Percentiles rank a stretch among this genome's conserved stretches.
These are phyloP conservation scores for Leucogyrophana mollusca DNA, from an alignment of 768 basidiomycete species.

Conservation along the genomic window DNA sequence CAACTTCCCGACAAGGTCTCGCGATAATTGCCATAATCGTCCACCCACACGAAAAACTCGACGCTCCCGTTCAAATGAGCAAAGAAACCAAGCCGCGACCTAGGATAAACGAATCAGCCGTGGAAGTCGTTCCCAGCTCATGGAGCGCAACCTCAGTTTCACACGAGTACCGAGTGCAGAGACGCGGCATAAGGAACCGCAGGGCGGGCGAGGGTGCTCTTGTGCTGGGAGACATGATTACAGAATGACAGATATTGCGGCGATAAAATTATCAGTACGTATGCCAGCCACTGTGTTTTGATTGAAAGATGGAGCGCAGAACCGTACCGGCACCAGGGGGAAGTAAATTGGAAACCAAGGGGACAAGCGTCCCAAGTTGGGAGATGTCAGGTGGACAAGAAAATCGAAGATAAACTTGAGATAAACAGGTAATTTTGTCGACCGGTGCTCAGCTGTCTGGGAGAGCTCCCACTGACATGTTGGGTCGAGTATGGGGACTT, in stretches of 20 bases:
- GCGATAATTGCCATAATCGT: constrained; percentile 8
- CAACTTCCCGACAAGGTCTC: constrained; percentile 4
- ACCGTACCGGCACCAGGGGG: constrained; percentile 14
- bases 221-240: too few relatives aligned
- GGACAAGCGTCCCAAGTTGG: constrained; percentile 15
- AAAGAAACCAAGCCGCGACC: constrained; percentile 6
- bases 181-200: not conserved
- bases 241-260: too few relatives aligned
- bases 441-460: not conserved
- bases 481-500: constrained; percentile 3
- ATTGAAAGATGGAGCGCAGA: not conserved
- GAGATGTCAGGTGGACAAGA: constrained; percentile 9
- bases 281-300: too few relatives aligned
- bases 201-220: not conserved
- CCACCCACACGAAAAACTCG: constrained; percentile 5
- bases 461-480: constrained; percentile 12
- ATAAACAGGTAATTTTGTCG: not conserved
- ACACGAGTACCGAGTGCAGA: constrained; percentile 9
- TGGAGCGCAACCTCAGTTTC: constrained; percentile 9
- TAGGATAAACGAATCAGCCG: constrained; percentile 5
- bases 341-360: constrained; percentile 6
- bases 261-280: too few relatives aligned
- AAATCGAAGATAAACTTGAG: constrained; percentile 1
- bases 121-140: constrained; percentile 18
- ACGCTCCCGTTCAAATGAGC: constrained; percentile 7